phyloP scores from a whole-genome alignment of 2,329 filamentous ascomycete genomes.

The Alternaria burnsii region DNA sequence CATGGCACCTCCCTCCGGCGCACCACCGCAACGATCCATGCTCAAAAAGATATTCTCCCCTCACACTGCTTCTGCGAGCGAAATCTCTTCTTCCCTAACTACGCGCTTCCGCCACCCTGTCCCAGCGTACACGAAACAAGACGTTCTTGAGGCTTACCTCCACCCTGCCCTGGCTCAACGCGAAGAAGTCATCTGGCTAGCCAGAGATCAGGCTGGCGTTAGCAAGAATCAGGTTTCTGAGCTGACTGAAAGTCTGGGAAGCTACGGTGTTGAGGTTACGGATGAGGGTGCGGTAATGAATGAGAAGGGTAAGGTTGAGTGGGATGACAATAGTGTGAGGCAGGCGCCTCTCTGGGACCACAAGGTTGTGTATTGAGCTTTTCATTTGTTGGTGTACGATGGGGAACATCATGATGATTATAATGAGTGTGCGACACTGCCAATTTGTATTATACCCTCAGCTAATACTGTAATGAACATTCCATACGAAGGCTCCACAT shows the following conservation, averaged over 20 bases:
- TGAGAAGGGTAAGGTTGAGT: slow-evolving; percentile 56
- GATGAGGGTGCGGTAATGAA: slow-evolving; percentile 57
- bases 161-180: slow-evolving; percentile 22
- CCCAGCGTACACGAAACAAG: slow-evolving; percentile 18
- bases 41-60: slow-evolving; percentile 15
- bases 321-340: slow-evolving; percentile 34
- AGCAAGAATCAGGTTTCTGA: slow-evolving; percentile 53
- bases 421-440: not conserved
- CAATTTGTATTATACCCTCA: not conserved
- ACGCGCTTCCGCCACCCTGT: slow-evolving; percentile 18
- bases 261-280: slow-evolving; percentile 50
- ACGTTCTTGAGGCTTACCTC: slow-evolving; percentile 24
- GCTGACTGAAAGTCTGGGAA: slow-evolving; percentile 43
- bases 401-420: not conserved
- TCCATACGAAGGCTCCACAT: not conserved
- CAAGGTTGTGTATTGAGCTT: slow-evolving; percentile 4
- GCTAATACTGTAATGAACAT: not conserved
- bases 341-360: slow-evolving; percentile 13
- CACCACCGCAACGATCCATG: slow-evolving; percentile 2
- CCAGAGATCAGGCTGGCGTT: slow-evolving; percentile 52
- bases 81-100: slow-evolving; percentile 19
- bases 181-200: slow-evolving; percentile 22
- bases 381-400: not conserved
- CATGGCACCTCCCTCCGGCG: slow-evolving; percentile 5
- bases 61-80: slow-evolving; percentile 14